Percentiles rank a stretch among this genome's conserved stretches.
Evolutionary conservation across 2,329 filamentous ascomycete genomes (phyloP).

Genomic region (Epichloe sp.): DNA sequence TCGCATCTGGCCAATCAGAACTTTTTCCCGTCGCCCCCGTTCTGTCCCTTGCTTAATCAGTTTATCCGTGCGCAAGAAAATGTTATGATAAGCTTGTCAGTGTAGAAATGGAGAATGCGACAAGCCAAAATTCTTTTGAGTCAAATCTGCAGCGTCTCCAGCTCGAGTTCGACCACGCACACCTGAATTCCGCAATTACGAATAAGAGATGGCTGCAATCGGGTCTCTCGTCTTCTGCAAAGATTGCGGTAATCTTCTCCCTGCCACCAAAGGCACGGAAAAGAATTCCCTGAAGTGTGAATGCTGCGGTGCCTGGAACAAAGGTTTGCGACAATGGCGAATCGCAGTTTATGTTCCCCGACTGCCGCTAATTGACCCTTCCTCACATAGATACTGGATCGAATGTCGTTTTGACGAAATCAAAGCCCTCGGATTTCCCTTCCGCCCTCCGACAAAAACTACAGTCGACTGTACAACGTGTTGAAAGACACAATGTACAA

Average conservation of each 20-base stretch:
- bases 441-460: conserved; percentile 77
- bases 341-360: not conserved
- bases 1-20: conserved; percentile 2
- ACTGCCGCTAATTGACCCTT: not conserved
- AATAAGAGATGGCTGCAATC: conserved; percentile 61
- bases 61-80: conserved; percentile 17
- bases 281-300: conserved; percentile 71
- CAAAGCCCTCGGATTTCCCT: conserved; percentile 84
- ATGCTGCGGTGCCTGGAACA: conserved; percentile 74
- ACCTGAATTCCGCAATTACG: not conserved
- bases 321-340: conserved; percentile 39
- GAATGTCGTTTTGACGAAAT: conserved; percentile 65
- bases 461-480: conserved; percentile 68
- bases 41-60: conserved; percentile 12
- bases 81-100: not conserved
- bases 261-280: conserved; percentile 62
- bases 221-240: conserved; percentile 87
- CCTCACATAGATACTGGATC: conserved; percentile 50
- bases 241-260: conserved; percentile 82
- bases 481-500: conserved; percentile 64
- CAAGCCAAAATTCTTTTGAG: not conserved
- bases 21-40: conserved; percentile 12
- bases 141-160: not conserved
- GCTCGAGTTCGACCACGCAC: not conserved
- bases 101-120: not conserved